These are phyloP conservation scores for Globisporangium perplexum DNA, from an alignment of 352 stramenopile species.

Conservation along the genomic window DNA sequence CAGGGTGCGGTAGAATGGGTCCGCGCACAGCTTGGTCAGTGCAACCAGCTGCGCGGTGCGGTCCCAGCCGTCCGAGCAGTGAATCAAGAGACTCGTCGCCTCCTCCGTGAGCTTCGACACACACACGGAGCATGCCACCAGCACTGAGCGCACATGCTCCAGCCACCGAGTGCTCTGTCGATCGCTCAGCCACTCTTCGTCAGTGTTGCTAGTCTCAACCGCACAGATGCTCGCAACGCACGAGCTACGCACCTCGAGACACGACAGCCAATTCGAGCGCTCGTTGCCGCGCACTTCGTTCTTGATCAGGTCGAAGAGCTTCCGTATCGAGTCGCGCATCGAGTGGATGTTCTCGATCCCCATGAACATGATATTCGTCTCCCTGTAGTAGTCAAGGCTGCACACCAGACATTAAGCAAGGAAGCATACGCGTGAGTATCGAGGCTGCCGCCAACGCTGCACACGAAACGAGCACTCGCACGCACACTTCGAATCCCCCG, in stretches of 20 bases:
- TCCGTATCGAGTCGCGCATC: slow-evolving; percentile 82
- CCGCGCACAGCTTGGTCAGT: slow-evolving; percentile 94
- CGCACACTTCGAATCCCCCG: slow-evolving; percentile 83
- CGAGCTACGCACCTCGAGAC: slow-evolving; percentile 49
- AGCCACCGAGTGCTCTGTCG: slow-evolving; percentile 67
- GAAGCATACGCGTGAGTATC: not conserved
- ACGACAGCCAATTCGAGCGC: slow-evolving; percentile 73
- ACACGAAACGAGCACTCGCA: not conserved
- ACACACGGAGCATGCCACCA: slow-evolving; percentile 90
- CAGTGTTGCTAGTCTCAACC: not conserved
- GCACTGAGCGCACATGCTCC: slow-evolving; percentile 71
- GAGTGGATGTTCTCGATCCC: slow-evolving; percentile 93
- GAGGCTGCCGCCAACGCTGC: not conserved
- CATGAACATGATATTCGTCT: slow-evolving; percentile 78
- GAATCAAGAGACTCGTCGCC: slow-evolving; percentile 93
- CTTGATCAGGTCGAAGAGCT: slow-evolving; percentile 82
- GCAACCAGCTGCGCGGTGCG: slow-evolving; percentile 95
- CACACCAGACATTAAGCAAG: slow-evolving; percentile 8
- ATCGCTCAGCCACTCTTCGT: slow-evolving; percentile 4
- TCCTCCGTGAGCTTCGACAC: slow-evolving; percentile 85
- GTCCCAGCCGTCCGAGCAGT: slow-evolving; percentile 99
- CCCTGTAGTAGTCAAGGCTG: slow-evolving; percentile 75
- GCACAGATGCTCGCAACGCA: not conserved
- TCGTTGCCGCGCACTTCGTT: slow-evolving; percentile 78
- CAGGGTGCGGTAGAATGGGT: slow-evolving; percentile 96